phyloP scores from a whole-genome alignment of 2,329 filamentous ascomycete species.

The Xylaria sp. region DNA sequence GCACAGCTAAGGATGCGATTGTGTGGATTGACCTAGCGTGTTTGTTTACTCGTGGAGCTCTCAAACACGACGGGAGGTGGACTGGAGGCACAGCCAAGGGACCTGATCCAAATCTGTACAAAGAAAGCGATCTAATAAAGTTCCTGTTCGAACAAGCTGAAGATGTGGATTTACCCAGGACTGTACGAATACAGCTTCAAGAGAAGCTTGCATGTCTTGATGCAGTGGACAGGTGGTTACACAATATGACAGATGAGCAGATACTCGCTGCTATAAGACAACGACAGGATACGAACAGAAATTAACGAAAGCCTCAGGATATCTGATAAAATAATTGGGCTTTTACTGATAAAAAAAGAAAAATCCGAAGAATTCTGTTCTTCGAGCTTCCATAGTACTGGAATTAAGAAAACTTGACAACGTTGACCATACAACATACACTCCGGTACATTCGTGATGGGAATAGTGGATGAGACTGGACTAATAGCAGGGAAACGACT shows the following conservation, averaged over 20 bases:
- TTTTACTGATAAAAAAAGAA: too few relatives aligned
- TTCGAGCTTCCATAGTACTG: too few relatives aligned
- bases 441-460: too few relatives aligned
- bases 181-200: neutral
- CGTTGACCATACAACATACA: too few relatives aligned
- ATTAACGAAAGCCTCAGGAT: neutral
- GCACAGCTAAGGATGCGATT: neutral
- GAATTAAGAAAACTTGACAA: too few relatives aligned
- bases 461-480: neutral
- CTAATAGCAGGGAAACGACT: too few relatives aligned
- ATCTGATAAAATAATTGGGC: neutral
- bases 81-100: neutral
- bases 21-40: slow-evolving; percentile 14
- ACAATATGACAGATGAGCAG: too few relatives aligned
- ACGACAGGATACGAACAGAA: neutral
- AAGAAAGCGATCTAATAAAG: neutral
- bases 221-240: too few relatives aligned
- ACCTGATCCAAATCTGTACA: neutral
- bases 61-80: neutral
- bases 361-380: too few relatives aligned
- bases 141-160: slow-evolving; percentile 3
- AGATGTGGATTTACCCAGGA: neutral
- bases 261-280: too few relatives aligned
- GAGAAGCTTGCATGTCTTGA: neutral
- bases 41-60: slow-evolving; percentile 7